Conservation (phyloP, 2,329 filamentous ascomycete species). For the Aspergillus sp. region DNA sequence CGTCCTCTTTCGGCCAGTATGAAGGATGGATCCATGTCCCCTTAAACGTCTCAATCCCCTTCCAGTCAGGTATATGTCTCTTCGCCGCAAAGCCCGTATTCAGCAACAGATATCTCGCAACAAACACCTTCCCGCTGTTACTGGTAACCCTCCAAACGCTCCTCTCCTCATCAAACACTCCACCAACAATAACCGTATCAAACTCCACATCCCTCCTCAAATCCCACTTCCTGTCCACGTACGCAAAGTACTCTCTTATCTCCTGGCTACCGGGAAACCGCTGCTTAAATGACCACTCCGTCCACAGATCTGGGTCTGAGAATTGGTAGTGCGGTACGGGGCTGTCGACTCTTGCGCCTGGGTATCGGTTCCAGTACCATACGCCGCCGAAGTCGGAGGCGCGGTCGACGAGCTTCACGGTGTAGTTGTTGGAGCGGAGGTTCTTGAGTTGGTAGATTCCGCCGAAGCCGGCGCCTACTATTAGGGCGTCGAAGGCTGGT, state of each 20-base stretch:
- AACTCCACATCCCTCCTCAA: constrained; percentile 48
- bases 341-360: constrained; percentile 55
- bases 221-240: constrained; percentile 46
- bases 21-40: constrained; percentile 57
- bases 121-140: constrained; percentile 22
- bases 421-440: constrained; percentile 52
- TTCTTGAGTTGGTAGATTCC: constrained; percentile 54
- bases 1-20: constrained; percentile 50
- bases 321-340: constrained; percentile 56
- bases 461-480: constrained; percentile 22
- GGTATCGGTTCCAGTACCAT: constrained; percentile 60
- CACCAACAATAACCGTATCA: constrained; percentile 43
- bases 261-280: constrained; percentile 35
- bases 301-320: constrained; percentile 49
- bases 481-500: constrained; percentile 19
- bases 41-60: constrained; percentile 46
- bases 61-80: constrained; percentile 41
- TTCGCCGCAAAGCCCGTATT: constrained; percentile 50
- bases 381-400: constrained; percentile 53
- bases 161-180: constrained; percentile 38
- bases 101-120: constrained; percentile 47
- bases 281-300: constrained; percentile 46
- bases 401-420: constrained; percentile 53
- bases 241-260: constrained; percentile 48
- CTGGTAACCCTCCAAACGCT: not conserved